A percentile compares a stretch with the other conserved stretches of the same genome.
These are phyloP conservation scores for Waitea zeae DNA, from an alignment of 1,284 basidiomycete genomes.

Conservation along the genomic window DNA sequence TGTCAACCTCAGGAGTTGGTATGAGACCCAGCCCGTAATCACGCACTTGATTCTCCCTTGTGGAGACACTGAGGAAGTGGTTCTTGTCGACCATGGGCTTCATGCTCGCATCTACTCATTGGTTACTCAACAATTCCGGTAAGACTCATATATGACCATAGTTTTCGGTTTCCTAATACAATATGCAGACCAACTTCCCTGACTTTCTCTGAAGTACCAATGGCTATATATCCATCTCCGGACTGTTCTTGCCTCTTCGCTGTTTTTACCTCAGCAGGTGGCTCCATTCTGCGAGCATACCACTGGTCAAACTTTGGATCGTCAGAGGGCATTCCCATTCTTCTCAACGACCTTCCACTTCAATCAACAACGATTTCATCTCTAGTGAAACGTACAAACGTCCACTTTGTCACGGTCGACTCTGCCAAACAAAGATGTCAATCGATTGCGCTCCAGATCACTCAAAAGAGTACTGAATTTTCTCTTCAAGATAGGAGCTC, in stretches of 20 bases:
- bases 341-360: conserved; percentile 12
- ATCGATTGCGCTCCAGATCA: conserved; percentile 31
- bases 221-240: conserved; percentile 22
- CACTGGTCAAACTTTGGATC: conserved; percentile 42
- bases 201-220: conserved; percentile 17
- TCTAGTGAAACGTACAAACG: conserved; percentile 19
- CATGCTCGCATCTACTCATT: conserved; percentile 30
- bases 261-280: conserved; percentile 10
- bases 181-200: conserved; percentile 26
- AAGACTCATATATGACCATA: conserved; percentile 2
- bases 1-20: conserved; percentile 26
- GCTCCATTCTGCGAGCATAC: conserved; percentile 18
- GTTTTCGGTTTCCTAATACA: not conserved
- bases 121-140: conserved; percentile 33
- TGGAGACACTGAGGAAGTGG: conserved; percentile 29
- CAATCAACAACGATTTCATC: conserved; percentile 22
- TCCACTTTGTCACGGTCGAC: conserved; percentile 25
- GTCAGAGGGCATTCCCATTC: conserved; percentile 21
- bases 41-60: conserved; percentile 20
- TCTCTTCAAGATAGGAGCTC: conserved; percentile 25
- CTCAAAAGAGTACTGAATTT: conserved; percentile 33
- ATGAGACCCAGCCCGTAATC: conserved; percentile 14
- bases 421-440: conserved; percentile 12
- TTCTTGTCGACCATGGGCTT: conserved; percentile 23
- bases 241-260: conserved; percentile 34